Evolutionary conservation across 495 filamentous ascomycete genomes (phyloP), one percentile per base, ranked within the genome.

Genomic region (Penicillium salamii): DNA sequence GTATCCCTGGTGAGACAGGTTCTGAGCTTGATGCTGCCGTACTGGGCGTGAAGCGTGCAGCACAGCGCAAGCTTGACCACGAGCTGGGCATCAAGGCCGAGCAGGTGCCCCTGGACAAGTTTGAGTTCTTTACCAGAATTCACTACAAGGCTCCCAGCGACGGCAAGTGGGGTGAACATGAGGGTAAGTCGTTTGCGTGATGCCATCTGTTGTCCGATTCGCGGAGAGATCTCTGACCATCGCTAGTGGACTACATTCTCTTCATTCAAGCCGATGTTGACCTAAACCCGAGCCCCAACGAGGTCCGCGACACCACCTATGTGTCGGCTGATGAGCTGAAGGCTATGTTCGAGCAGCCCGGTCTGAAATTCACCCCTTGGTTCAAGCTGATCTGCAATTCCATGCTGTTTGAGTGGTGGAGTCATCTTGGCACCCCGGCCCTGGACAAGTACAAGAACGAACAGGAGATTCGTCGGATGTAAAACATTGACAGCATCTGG

Each of bases 381-480:
- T 99, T 99, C 77, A 96, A 96, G 80, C 83, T 99, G 55, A 97
- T 99, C 63, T 99, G 95, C 78, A 70, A 97, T 57, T 90, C 89
- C 42, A 88, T 97, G 90, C 81, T 99, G 36, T 97, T 95, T 60
- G 91, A 97, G 67, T 99, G 93, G 93, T 99, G 93, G 93, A 80
- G 84, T 59, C 85, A 91, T 67, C 81, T 97, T 26, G 86, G 91
- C 52, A 75, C 78, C 20, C 78, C 85, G 5, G 71, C 77, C 3
- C 72, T 97, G 54, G 90, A 95, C 44, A 86, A 87, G 72, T 97
- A 93, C 74, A 80, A 76, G 69, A 84, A 85, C 54, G 91, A 97
- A 75, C 86, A 79, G 63, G 74, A 88, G 59, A 97, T 98, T 53
- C 81, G 89, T 38, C 83, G 93, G 50, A 97, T 98, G 93, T 85